Conservation (phyloP, 176 grass and related monocot species). For the Poa annua region DNA sequence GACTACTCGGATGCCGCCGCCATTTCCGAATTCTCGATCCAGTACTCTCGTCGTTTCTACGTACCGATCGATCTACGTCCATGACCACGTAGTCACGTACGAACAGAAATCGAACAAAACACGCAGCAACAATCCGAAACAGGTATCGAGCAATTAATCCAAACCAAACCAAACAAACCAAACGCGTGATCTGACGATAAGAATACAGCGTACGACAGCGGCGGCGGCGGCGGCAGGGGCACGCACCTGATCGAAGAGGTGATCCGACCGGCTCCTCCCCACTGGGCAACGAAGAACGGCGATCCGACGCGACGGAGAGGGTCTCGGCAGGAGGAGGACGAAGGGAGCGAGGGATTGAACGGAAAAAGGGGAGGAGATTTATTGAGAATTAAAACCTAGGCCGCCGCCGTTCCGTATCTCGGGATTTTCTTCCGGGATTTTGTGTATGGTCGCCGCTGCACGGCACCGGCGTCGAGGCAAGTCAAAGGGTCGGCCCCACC, state of each 20-base stretch:
- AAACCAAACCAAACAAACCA: background rate
- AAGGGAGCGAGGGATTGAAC: background rate
- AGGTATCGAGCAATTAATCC: background rate
- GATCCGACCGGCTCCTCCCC: background rate
- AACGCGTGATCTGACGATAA: background rate
- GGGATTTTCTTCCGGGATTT: background rate
- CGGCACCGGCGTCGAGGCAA: conserved; percentile 52
- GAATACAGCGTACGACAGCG: background rate
- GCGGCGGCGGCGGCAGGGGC: background rate
- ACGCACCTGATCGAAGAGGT: conserved; percentile 33
- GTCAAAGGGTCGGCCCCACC: conserved; percentile 48
- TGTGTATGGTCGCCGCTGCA: conserved; percentile 27
- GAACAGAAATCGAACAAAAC: background rate
- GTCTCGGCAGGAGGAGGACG: conserved; percentile 25
- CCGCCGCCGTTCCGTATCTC: conserved; percentile 14
- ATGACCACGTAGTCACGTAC: background rate
- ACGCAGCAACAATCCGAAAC: background rate
- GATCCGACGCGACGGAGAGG: background rate
- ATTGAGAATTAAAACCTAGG: conserved; percentile 37
- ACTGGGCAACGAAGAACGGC: background rate
- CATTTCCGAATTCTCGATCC: background rate
- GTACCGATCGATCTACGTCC: conserved; percentile 8
- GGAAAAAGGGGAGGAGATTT: background rate
- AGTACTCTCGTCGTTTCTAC: background rate
- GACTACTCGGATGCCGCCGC: background rate